These are phyloP conservation scores for Pythium grandisporangium DNA, from an alignment of 352 stramenopile genomes.

Conservation along the genomic window DNA sequence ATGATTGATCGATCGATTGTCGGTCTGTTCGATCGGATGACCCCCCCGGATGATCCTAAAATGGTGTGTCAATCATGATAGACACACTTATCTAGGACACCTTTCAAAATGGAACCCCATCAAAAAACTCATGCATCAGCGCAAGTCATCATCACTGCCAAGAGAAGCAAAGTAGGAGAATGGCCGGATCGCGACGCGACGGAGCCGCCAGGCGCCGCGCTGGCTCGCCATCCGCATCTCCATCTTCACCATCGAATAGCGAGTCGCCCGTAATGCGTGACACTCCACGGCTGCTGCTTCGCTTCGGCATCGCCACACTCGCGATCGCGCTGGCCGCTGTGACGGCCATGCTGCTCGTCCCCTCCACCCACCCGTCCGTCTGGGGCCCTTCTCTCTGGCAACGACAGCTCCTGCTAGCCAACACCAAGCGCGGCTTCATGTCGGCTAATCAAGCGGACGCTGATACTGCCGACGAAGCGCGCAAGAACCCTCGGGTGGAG, in stretches of 20 bases:
- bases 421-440: background rate
- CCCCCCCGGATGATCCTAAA: too few relatives aligned
- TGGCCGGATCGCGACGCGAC: too few relatives aligned
- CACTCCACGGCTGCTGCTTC: slow-evolving; percentile 2
- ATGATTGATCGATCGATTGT: too few relatives aligned
- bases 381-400: background rate
- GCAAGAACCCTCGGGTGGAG: slow-evolving; percentile 23
- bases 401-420: slow-evolving; percentile 1
- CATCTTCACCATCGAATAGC: background rate
- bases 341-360: background rate
- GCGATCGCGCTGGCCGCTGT: slow-evolving; percentile 4
- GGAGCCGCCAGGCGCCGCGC: too few relatives aligned
- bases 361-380: background rate
- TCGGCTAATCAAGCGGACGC: background rate
- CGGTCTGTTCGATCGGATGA: too few relatives aligned
- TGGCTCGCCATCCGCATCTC: background rate
- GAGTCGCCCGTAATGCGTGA: background rate
- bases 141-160: too few relatives aligned
- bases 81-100: too few relatives aligned
- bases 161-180: too few relatives aligned
- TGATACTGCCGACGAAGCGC: background rate
- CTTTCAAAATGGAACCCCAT: too few relatives aligned
- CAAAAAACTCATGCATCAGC: too few relatives aligned
- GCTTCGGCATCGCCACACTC: slow-evolving; percentile 4
- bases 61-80: slow-evolving; percentile 2